Evolutionary conservation across 2,329 filamentous ascomycete genomes (phyloP).

Genomic region (Volutella citrinella): DNA sequence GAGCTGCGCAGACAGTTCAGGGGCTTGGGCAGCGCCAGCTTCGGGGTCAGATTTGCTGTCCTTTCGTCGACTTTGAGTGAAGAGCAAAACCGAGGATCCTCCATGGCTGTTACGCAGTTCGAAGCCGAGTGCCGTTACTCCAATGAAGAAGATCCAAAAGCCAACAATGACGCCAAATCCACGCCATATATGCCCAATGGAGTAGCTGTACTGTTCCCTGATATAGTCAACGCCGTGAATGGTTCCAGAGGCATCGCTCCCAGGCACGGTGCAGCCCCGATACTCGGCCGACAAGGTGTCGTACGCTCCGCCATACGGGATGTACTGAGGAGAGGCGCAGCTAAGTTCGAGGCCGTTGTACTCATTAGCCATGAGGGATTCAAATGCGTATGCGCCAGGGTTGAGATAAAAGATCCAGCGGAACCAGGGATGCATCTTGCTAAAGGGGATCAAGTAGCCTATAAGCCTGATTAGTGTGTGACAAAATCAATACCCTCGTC

Average conservation of each 20-base stretch:
- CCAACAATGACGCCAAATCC: conserved; percentile 73
- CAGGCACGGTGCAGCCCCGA: conserved; percentile 47
- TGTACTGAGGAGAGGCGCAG: conserved; percentile 54
- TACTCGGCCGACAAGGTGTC: conserved; percentile 22
- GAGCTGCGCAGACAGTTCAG: conserved; percentile 1
- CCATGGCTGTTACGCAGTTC: conserved; percentile 41
- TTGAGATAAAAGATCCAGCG: conserved; percentile 59
- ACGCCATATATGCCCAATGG: conserved; percentile 57
- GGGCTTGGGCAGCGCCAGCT: conserved; percentile 3
- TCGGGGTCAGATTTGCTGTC: conserved; percentile 33
- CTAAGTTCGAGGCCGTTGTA: conserved; percentile 51
- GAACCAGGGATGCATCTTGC: conserved; percentile 41
- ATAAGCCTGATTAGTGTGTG: conserved; percentile 42
- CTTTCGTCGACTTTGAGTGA: conserved; percentile 5
- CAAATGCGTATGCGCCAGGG: conserved; percentile 55
- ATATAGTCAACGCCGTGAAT: conserved; percentile 55
- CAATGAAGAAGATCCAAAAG: conserved; percentile 67
- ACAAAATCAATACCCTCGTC: not conserved
- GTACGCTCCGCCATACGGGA: conserved; percentile 44
- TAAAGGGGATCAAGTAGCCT: conserved; percentile 46
- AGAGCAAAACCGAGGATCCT: conserved; percentile 12
- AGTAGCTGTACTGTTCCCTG: conserved; percentile 47
- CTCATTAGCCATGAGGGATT: conserved; percentile 62
- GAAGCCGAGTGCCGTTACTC: conserved; percentile 63
- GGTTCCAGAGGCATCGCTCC: conserved; percentile 41